Evolutionary conservation across 805 yeast species (phyloP), one percentile per base, ranked within the genome.

Genomic region (Yarrowia osloensis): DNA sequence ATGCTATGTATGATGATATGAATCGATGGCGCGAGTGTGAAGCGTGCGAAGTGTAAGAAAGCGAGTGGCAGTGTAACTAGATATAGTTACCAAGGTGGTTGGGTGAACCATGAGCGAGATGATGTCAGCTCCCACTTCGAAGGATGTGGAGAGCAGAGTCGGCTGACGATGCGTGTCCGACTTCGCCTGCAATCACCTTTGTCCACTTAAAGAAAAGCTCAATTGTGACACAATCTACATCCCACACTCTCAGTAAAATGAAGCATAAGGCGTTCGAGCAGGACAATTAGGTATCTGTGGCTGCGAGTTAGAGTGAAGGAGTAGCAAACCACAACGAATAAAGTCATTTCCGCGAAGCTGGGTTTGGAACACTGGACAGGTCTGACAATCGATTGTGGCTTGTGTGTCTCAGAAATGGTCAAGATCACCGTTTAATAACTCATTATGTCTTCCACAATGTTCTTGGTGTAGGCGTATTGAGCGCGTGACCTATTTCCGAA

Each of bases 1-100:
- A 13, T 17, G 33, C 50, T 46, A 46, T 46, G 50, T 26, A 24
- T 26, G 50, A 44, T 46, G 50, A 46, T 44, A 44, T 46, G 50
- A 22, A 5, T 6, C 15, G 29, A 44, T n/a, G 29, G 17, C 22
- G 2, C 6, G 42, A 9, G 21, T 19, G 22, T 6, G 42, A 19
- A 17, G 40, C 3, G 11, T 28, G 35, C 35, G 4, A 33, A 33
- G 9, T 33, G 35, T 28, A 28, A 28, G 31, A 28, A n/a, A n/a
- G n/a, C n/a, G n/a, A n/a, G n/a, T n/a, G n/a, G n/a, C n/a, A n/a
- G n/a, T n/a, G n/a, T n/a, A n/a, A n/a, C n/a, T n/a, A n/a, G n/a
- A n/a, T n/a, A n/a, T n/a, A n/a, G n/a, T n/a, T n/a, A n/a, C n/a
- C n/a, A n/a, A n/a, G n/a, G n/a, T n/a, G n/a, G n/a, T n/a, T n/a